Evolutionary conservation across 306 rosid genomes (phyloP).

Genomic region (Prunus padus): DNA sequence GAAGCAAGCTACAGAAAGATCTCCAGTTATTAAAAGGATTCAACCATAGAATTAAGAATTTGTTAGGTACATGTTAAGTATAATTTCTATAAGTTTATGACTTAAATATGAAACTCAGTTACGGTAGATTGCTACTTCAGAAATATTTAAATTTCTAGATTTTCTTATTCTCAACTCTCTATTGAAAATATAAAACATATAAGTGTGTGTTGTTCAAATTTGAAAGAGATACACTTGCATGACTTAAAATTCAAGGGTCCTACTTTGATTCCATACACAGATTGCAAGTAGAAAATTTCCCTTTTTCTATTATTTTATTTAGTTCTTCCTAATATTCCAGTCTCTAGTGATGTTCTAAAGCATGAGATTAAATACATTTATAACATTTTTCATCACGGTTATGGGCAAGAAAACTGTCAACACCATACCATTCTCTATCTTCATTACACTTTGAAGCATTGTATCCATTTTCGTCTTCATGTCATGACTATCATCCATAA

Average conservation of each 20-base stretch:
- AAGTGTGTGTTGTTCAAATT: not conserved
- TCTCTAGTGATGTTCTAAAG: not conserved
- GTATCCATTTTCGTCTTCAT: slow-evolving; percentile 86
- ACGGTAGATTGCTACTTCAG: not conserved
- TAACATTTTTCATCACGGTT: not conserved
- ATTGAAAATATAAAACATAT: too few species aligned
- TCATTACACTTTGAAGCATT: slow-evolving; percentile 90
- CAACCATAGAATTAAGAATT: not conserved
- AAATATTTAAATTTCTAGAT: not conserved
- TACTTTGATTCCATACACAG: not conserved
- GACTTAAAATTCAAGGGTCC: not conserved
- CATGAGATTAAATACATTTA: not conserved
- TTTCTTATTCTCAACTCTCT: not conserved
- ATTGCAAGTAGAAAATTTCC: not conserved
- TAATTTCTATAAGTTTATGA: not conserved
- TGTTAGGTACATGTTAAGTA: not conserved
- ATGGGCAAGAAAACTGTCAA: not conserved
- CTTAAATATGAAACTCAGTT: not conserved
- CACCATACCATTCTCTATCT: slow-evolving; percentile 87
- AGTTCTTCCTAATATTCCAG: not conserved
- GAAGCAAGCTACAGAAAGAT: slow-evolving; percentile 76
- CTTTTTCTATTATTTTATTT: not conserved
- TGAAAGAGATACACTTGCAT: not conserved
- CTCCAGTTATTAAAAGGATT: not conserved
- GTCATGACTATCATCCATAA: slow-evolving; percentile 78